Percentiles rank a stretch among this genome's conserved stretches.
Conservation (phyloP, 768 basidiomycete genomes). For the Agrocybe pediades region DNA sequence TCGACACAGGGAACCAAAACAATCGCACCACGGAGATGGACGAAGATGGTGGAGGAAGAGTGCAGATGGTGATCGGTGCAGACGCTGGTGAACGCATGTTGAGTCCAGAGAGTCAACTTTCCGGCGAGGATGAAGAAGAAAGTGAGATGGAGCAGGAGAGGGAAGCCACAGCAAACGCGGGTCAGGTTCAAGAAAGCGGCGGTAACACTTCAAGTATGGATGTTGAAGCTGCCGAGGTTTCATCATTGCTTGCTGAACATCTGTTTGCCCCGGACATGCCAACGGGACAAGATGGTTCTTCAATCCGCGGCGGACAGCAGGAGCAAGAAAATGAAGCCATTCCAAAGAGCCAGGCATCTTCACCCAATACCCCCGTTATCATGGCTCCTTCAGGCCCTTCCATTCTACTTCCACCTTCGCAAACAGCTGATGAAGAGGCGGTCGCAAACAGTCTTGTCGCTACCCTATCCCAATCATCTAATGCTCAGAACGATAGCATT, state of each 20-base stretch:
- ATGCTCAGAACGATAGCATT: not conserved
- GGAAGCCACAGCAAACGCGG: not conserved
- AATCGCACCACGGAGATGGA: not conserved
- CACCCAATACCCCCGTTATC: not conserved
- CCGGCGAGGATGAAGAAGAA: not conserved
- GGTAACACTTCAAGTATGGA: not conserved
- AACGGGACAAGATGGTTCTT: no score
- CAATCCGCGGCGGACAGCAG: no score
- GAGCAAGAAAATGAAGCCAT: no score
- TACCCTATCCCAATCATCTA: not conserved
- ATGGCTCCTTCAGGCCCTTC: not conserved
- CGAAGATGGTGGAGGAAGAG: not conserved
- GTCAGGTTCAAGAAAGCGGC: not conserved
- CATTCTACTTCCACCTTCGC: not conserved
- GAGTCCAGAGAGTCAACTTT: conserved; percentile 14
- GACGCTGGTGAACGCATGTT: conserved; percentile 15
- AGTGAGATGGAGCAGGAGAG: not conserved
- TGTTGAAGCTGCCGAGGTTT: no score
- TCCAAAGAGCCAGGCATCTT: not conserved
- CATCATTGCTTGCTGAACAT: no score
- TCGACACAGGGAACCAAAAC: not conserved
- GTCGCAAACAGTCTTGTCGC: conserved; percentile 7
- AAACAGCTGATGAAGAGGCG: conserved; percentile 10
- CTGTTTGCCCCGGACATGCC: no score
- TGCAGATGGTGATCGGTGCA: conserved; percentile 12